Conservation (phyloP, 768 basidiomycete species). For the Kwoniella botswanensis region DNA sequence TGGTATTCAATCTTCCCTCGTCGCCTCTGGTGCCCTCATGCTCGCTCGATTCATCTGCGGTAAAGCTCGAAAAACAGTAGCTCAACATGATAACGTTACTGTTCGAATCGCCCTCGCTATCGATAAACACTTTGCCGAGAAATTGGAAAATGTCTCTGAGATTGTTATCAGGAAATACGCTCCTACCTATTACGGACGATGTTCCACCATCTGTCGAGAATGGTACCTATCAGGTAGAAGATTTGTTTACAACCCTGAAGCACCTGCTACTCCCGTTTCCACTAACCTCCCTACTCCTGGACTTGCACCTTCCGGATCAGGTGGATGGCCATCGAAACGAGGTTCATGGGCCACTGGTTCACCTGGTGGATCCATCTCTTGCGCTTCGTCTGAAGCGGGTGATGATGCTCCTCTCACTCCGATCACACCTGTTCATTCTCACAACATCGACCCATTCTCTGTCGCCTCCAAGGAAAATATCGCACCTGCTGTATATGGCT, state of each 20-base stretch:
- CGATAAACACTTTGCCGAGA: slow-evolving; percentile 81
- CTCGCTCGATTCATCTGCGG: slow-evolving; percentile 87
- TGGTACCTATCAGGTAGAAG: slow-evolving; percentile 81
- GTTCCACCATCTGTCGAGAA: slow-evolving; percentile 89
- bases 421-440: slow-evolving; percentile 50
- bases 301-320: slow-evolving; percentile 48
- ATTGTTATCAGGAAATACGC: slow-evolving; percentile 99
- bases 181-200: slow-evolving; percentile 93
- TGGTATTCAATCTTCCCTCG: slow-evolving; percentile 78
- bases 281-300: slow-evolving; percentile 46
- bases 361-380: slow-evolving; percentile 49
- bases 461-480: slow-evolving; percentile 54
- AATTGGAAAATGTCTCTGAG: slow-evolving; percentile 90
- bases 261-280: slow-evolving; percentile 50
- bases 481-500: slow-evolving; percentile 36
- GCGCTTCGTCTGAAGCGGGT: slow-evolving; percentile 53
- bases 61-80: slow-evolving; percentile 64
- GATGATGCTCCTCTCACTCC: slow-evolving; percentile 55
- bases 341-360: slow-evolving; percentile 49
- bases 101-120: slow-evolving; percentile 82
- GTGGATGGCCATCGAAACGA: slow-evolving; percentile 48
- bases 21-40: slow-evolving; percentile 86
- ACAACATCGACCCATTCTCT: slow-evolving; percentile 43
- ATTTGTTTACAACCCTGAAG: slow-evolving; percentile 50
- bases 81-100: slow-evolving; percentile 36